Conservation (phyloP, 331 rosid genomes). For the Ulmus americana region DNA sequence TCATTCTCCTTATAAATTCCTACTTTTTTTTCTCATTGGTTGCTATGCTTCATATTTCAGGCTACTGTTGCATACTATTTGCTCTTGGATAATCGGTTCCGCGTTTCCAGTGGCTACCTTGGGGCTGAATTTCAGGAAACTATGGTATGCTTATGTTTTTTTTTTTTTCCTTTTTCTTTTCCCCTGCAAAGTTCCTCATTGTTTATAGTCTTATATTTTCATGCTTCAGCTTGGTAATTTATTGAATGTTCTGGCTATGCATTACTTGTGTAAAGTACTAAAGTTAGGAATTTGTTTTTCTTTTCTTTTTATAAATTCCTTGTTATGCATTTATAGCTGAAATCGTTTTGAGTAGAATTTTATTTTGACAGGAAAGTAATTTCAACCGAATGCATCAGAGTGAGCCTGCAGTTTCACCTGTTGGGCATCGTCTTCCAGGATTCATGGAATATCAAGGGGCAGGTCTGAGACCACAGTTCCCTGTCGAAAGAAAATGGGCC, state of each 20-base stretch:
- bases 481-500: conserved; percentile 83
- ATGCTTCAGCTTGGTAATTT: background rate
- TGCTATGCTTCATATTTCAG: conserved; percentile 43
- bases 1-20: conserved; percentile 4
- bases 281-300: background rate
- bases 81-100: conserved; percentile 69
- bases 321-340: background rate
- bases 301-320: background rate
- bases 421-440: conserved; percentile 61
- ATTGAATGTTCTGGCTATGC: background rate
- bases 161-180: background rate
- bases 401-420: conserved; percentile 53
- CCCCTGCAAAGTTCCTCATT: background rate
- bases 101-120: conserved; percentile 80
- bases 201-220: background rate
- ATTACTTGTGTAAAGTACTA: background rate
- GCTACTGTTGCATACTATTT: conserved; percentile 89
- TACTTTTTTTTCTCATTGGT: conserved; percentile 19
- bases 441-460: conserved; percentile 56
- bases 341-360: background rate
- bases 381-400: conserved; percentile 47
- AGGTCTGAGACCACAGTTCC: conserved; percentile 56
- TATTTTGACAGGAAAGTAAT: conserved; percentile 48
- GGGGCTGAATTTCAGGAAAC: conserved; percentile 90
- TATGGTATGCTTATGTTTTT: conserved; percentile 46